Evolutionary conservation across 495 filamentous ascomycete genomes (phyloP).

Genomic region (Penicillium lagena): DNA sequence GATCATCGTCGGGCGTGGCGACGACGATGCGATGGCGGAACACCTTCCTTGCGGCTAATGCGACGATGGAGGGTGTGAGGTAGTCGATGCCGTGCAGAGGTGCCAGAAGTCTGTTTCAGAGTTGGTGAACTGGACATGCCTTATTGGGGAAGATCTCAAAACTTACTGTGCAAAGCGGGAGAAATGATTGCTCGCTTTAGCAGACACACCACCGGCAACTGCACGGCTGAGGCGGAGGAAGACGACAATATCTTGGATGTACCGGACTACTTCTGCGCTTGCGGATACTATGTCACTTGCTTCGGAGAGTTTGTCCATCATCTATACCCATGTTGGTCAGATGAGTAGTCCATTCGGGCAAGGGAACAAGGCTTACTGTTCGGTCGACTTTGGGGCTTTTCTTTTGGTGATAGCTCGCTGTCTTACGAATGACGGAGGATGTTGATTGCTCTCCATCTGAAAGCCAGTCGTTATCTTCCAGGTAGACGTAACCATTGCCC

Average conservation of each 20-base stretch:
- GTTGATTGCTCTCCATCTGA: slow-evolving; percentile 38
- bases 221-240: slow-evolving; percentile 85
- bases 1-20: slow-evolving; percentile 60
- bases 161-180: slow-evolving; percentile 54
- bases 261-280: slow-evolving; percentile 64
- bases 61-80: slow-evolving; percentile 77
- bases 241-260: slow-evolving; percentile 76
- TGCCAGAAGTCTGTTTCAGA: slow-evolving; percentile 49
- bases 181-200: slow-evolving; percentile 73
- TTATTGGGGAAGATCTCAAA: neutral
- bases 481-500: slow-evolving; percentile 63
- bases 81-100: slow-evolving; percentile 75
- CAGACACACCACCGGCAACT: slow-evolving; percentile 68
- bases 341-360: too few species aligned
- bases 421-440: slow-evolving; percentile 40
- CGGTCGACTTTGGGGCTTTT: slow-evolving; percentile 12
- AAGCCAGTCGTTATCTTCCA: slow-evolving; percentile 53
- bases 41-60: slow-evolving; percentile 79
- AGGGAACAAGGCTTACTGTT: slow-evolving; percentile 11
- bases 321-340: slow-evolving; percentile 13
- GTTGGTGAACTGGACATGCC: neutral
- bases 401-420: slow-evolving; percentile 6
- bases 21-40: slow-evolving; percentile 80
- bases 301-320: slow-evolving; percentile 35
- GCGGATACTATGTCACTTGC: slow-evolving; percentile 35